These are phyloP conservation scores for Curvularia sp. DNA, from an alignment of 2,329 filamentous ascomycete genomes.

Conservation along the genomic window DNA sequence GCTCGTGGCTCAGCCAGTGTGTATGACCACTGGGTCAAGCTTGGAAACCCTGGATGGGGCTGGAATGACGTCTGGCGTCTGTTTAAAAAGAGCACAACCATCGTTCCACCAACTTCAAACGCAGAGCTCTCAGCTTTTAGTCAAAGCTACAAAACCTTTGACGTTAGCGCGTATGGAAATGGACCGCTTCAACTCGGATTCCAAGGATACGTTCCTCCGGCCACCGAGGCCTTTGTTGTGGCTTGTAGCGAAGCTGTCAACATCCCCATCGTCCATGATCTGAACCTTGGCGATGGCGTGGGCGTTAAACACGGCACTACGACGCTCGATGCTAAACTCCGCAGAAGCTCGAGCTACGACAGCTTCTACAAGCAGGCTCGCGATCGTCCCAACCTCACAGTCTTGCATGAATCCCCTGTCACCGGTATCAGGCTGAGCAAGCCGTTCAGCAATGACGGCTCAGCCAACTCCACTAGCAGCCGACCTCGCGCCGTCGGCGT, in stretches of 20 bases:
- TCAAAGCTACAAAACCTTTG: conserved; percentile 40
- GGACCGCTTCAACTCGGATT: conserved; percentile 41
- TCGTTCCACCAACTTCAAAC: conserved; percentile 36
- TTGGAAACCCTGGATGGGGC: conserved; percentile 66
- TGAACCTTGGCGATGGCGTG: conserved; percentile 39
- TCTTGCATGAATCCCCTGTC: conserved; percentile 39
- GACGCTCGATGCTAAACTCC: conserved; percentile 28
- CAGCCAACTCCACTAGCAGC: not conserved
- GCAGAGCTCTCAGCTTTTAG: conserved; percentile 33
- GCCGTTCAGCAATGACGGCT: not conserved
- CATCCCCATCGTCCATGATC: conserved; percentile 44
- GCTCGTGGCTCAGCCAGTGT: conserved; percentile 41
- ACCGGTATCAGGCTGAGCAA: conserved; percentile 32
- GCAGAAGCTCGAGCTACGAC: conserved; percentile 42
- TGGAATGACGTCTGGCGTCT: conserved; percentile 32
- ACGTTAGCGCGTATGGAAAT: conserved; percentile 34
- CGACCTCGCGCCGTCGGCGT: conserved; percentile 34
- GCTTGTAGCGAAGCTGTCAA: conserved; percentile 37
- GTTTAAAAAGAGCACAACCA: conserved; percentile 38
- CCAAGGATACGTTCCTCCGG: conserved; percentile 40
- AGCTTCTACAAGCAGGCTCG: conserved; percentile 40
- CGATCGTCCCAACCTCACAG: conserved; percentile 38
- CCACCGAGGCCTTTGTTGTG: conserved; percentile 37
- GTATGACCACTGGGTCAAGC: conserved; percentile 61
- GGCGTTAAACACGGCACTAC: conserved; percentile 45